Evolutionary conservation across 2,329 filamentous ascomycete species (phyloP).

Genomic region (Byssothecium circinans): DNA sequence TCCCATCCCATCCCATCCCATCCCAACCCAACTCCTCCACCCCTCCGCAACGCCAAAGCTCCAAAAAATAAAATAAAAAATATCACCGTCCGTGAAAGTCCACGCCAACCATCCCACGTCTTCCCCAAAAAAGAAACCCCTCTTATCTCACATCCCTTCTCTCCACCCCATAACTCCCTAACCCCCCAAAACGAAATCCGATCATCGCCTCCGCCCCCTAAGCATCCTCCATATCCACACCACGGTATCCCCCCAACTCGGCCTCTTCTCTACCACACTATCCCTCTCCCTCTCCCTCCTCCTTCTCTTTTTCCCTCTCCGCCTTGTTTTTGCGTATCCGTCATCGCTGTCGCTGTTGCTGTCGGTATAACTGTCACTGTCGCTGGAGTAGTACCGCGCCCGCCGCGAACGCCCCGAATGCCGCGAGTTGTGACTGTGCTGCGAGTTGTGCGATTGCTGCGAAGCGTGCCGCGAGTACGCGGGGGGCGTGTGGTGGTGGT

Average conservation of each 20-base stretch:
- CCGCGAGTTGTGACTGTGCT: background rate
- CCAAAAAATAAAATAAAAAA: background rate
- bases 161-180: background rate
- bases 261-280: slow-evolving; percentile 12
- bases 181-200: background rate
- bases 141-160: background rate
- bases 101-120: background rate
- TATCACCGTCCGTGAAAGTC: background rate
- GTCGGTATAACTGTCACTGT: background rate
- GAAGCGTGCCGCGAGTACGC: slow-evolving; percentile 3
- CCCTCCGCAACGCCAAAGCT: too few species aligned
- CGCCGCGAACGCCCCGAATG: background rate
- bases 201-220: slow-evolving; percentile 9
- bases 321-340: too few species aligned
- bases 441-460: slow-evolving; percentile 16
- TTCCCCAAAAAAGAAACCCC: background rate
- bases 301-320: background rate
- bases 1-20: background rate
- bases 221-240: slow-evolving; percentile 14
- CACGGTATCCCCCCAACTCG: slow-evolving; percentile 20
- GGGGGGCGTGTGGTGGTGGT: slow-evolving; percentile 1
- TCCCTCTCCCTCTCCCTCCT: background rate
- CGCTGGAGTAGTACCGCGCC: too few species aligned
- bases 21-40: too few species aligned
- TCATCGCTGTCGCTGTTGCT: background rate